Conservation (phyloP, 441 rosid genomes). For the Pelargonium cotyledonis region DNA sequence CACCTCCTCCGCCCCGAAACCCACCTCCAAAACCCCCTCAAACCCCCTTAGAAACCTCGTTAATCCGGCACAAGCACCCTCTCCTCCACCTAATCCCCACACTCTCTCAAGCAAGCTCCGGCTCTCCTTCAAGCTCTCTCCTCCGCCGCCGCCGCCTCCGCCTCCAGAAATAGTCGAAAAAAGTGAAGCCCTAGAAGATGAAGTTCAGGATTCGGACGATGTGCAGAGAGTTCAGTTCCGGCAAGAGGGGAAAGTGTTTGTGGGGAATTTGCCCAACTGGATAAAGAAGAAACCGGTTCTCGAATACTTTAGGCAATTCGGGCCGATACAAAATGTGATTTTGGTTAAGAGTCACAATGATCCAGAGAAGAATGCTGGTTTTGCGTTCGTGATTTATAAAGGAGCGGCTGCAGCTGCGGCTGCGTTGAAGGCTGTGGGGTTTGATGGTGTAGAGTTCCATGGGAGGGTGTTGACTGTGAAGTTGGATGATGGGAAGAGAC, state of each 20-base stretch:
- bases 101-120: constrained; percentile 60
- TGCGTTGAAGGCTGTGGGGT: constrained; percentile 72
- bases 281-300: constrained; percentile 59
- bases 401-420: constrained; percentile 31
- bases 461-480: constrained; percentile 86
- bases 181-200: constrained; percentile 26
- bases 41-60: constrained; percentile 54
- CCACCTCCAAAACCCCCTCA: constrained; percentile 18
- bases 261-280: constrained; percentile 86
- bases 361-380: constrained; percentile 66
- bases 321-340: constrained; percentile 63
- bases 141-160: constrained; percentile 40
- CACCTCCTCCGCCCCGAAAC: constrained; percentile 41
- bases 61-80: constrained; percentile 19
- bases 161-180: constrained; percentile 20
- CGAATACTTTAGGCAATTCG: constrained; percentile 81
- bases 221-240: constrained; percentile 35
- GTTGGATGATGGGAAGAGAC: constrained; percentile 77
- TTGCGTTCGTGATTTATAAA: constrained; percentile 72
- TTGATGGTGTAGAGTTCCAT: constrained; percentile 85
- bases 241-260: constrained; percentile 72
- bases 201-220: constrained; percentile 11
- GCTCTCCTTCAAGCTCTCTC: constrained; percentile 68
- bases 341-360: constrained; percentile 64
- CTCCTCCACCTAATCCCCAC: constrained; percentile 13